These are phyloP conservation scores for Gossypium australe DNA, from an alignment of 345 rosid species.

Conservation along the genomic window DNA sequence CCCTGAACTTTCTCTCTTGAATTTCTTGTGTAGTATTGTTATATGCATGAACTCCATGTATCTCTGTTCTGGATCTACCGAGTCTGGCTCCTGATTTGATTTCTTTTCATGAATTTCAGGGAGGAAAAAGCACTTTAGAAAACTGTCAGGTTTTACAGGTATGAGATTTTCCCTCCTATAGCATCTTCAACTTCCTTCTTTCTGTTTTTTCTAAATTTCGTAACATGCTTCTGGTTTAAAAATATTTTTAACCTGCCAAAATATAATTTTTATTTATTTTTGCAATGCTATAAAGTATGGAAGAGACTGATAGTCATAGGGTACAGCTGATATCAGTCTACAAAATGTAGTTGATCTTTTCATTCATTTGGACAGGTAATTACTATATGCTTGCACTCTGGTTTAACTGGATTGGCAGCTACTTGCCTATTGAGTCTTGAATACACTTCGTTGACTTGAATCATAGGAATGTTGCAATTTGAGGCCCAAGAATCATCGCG, in stretches of 20 bases:
- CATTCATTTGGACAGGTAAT: background rate
- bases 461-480: background rate
- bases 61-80: background rate
- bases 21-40: background rate
- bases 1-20: background rate
- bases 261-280: background rate
- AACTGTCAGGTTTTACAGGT: conserved; percentile 98
- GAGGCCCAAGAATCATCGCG: background rate
- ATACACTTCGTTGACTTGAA: background rate
- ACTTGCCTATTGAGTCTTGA: background rate
- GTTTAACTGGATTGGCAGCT: background rate
- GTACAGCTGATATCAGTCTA: background rate
- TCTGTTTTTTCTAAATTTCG: background rate
- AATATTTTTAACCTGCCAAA: background rate
- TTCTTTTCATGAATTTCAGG: conserved; percentile 38
- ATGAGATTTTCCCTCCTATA: conserved; percentile 5
- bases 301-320: background rate
- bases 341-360: background rate
- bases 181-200: background rate
- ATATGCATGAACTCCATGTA: conserved; percentile 3
- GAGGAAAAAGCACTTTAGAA: conserved; percentile 91
- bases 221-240: background rate
- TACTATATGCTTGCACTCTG: background rate
- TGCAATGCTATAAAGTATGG: background rate
- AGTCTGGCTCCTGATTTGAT: background rate